These are phyloP conservation scores for Vigna hirtella DNA, from an alignment of 306 rosid species.

Conservation along the genomic window DNA sequence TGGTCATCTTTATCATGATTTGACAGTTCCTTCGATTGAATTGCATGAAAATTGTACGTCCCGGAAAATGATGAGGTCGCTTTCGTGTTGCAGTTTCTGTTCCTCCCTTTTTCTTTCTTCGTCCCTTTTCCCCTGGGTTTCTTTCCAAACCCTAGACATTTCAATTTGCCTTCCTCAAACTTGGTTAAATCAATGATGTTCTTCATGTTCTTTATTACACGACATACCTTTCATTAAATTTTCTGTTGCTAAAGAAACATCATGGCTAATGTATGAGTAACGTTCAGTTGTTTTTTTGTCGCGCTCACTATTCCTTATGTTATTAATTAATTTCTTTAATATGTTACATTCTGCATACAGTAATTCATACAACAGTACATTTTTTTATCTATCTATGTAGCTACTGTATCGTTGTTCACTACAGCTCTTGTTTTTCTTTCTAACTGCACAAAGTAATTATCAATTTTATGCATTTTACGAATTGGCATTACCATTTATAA, in stretches of 20 bases:
- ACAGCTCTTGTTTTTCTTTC: too few species aligned
- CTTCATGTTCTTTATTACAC: background rate
- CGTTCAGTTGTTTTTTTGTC: background rate
- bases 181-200: background rate
- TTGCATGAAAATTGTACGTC: constrained; percentile 44
- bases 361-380: too few species aligned
- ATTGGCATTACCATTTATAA: too few species aligned
- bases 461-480: too few species aligned
- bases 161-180: background rate
- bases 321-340: background rate
- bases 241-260: background rate
- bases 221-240: background rate
- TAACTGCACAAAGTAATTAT: too few species aligned
- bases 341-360: too few species aligned
- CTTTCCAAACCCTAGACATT: constrained; percentile 31
- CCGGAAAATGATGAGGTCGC: constrained; percentile 57
- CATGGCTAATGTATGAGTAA: background rate
- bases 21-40: constrained; percentile 53
- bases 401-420: too few species aligned
- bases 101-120: constrained; percentile 36
- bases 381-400: too few species aligned
- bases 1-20: constrained; percentile 52
- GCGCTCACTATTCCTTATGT: background rate
- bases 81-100: constrained; percentile 53
- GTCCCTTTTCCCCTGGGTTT: background rate